Conservation (phyloP, 139 green algal species). For the Chlamydomonas eustigma region DNA sequence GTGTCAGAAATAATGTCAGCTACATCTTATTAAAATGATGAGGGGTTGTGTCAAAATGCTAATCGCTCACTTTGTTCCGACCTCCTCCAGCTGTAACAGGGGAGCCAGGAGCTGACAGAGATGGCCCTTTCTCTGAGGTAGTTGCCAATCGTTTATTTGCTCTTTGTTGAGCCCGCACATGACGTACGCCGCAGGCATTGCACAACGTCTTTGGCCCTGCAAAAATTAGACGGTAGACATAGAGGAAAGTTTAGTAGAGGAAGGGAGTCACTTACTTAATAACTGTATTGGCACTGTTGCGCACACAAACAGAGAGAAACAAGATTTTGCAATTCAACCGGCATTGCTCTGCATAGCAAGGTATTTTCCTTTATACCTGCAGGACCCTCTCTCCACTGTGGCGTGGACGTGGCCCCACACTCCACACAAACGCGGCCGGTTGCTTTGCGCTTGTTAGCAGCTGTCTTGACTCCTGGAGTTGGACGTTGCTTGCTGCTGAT, state of each 20-base stretch:
- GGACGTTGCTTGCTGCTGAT: background rate
- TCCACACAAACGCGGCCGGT: conserved; percentile 25
- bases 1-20: no score
- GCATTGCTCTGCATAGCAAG: no score
- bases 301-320: no score
- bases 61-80: background rate
- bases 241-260: no score
- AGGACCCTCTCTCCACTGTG: conserved; percentile 55
- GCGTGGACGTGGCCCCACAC: conserved; percentile 47
- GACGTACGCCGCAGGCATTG: conserved; percentile 52
- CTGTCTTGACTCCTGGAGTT: background rate
- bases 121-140: background rate
- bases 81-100: background rate
- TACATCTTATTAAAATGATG: no score
- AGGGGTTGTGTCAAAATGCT: no score
- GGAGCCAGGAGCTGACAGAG: background rate
- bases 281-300: no score
- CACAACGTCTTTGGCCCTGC: conserved; percentile 56
- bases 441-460: conserved; percentile 5
- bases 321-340: no score
- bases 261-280: no score
- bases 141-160: background rate
- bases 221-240: no score
- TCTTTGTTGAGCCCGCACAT: conserved; percentile 5
- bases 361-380: conserved; percentile 38